Evolutionary conservation across 768 basidiomycete genomes (phyloP).

Genomic region (Boletus pseudopeckii): DNA sequence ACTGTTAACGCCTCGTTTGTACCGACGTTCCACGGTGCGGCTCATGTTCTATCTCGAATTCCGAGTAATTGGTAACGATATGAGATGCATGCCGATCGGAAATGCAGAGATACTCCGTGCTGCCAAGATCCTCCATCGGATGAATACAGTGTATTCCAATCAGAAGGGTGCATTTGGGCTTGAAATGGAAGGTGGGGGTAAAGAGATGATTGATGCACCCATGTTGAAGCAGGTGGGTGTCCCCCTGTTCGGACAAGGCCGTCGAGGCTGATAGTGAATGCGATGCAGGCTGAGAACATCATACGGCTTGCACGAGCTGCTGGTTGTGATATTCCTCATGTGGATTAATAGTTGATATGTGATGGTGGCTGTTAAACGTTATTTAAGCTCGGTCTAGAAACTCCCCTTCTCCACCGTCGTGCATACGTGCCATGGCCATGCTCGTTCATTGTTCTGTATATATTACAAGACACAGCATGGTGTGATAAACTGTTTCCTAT

Average conservation of each 20-base stretch:
- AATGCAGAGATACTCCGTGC: slow-evolving; percentile 72
- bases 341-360: slow-evolving; percentile 22
- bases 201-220: slow-evolving; percentile 88
- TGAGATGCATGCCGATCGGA: neutral
- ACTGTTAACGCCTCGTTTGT: slow-evolving; percentile 77
- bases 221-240: slow-evolving; percentile 68
- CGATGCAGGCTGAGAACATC: slow-evolving; percentile 45
- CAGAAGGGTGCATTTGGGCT: slow-evolving; percentile 71
- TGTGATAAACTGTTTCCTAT: neutral
- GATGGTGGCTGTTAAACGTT: neutral
- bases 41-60: neutral
- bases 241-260: neutral
- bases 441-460: neutral
- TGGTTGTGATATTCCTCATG: slow-evolving; percentile 48
- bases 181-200: slow-evolving; percentile 49
- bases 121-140: slow-evolving; percentile 62
- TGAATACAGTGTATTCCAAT: slow-evolving; percentile 54
- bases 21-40: slow-evolving; percentile 63
- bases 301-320: slow-evolving; percentile 53
- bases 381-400: neutral
- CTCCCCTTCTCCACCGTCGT: neutral
- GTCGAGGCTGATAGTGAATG: slow-evolving; percentile 1
- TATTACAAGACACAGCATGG: neutral
- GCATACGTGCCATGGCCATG: neutral
- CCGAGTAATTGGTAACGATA: neutral